Base-by-base conservation (phyloP, 371 early-diverging fungal species). In the Mortierella sp. region DNA sequence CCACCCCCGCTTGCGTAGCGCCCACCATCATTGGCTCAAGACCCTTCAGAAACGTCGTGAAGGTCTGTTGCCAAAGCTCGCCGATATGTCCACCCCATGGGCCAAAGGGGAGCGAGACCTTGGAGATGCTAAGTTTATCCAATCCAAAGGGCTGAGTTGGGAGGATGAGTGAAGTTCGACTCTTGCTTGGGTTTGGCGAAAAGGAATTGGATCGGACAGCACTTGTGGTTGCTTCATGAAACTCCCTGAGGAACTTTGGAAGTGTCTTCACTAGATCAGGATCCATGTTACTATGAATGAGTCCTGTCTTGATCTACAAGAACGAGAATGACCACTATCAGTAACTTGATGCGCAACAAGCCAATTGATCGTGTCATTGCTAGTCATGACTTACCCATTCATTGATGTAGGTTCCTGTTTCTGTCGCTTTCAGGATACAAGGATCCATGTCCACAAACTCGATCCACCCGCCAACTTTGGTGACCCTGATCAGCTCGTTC, bases 401-500 rank as follows among this genome's bases (percentile, higher is more conserved):
- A 41, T 73, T 79, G 19, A 73, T 53, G 49, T 55, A 65, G 5
- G 47, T 51, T 24, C 79, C 79, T 25, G 68, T 54, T 31, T 79
- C 74, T 10, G 63, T 69, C 0, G 73, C 58, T 44, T 69, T 76
- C 50, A 62, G 43, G 22, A 70, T 60, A 39, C 65, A 70, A 14
- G 79, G 71, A 47, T 80, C 79, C 69, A 74, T 68, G 49, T 82
- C 83, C 3, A 80, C 66, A 53, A 84, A 61, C 59, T 84, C 81
- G n/a, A 84, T 63, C 67, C 72, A 84, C 7, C 85, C 85, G n/a
- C 63, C 79, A 25, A 74, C 79, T 69, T 82, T 81, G 8, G 82
- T 80, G 1, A 84, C 81, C 24, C 85, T 65, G 25, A 73, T 41
- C 46, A 84, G 52, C 54, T 84, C 85, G 2, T 59, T 43, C 25